Base-by-base conservation (phyloP, 2,329 filamentous ascomycete genomes). In the Diaporthe sp. region DNA sequence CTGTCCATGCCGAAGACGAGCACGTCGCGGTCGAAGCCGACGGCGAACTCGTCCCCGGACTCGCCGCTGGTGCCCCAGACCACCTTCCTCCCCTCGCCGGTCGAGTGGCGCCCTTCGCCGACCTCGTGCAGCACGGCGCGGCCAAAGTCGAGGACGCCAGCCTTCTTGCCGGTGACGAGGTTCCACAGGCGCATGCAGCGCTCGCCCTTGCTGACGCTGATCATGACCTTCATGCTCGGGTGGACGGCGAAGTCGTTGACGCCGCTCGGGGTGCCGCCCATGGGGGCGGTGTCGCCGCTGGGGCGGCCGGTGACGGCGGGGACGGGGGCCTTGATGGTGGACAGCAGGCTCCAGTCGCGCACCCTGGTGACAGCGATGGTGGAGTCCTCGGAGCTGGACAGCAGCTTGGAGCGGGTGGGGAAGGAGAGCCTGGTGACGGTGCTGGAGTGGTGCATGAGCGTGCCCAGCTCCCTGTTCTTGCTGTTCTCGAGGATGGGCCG, bases 181-280 rank as follows among this genome's bases (percentile, higher is more conserved):
- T 99, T 98, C 97, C 97, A 99, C 78, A 98, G 85, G 78, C 97
- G 89, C 94, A 99, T 97, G 81, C 93, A 95, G 78, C 92, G 92
- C 86, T 99, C 97, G 78, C 95, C 95, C 80, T 93, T 95, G 79
- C 95, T 94, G 12, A 98, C 95, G 80, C 92, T 97, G 76, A 99
- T 92, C 94, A 98, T 98, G 70, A 99, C 88, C 86, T 98, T 98
- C 90, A 98, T 95, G 83, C 94, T 97, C 0, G 97, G 96, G 83
- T 99, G 97, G 37, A 99, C 94, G 2, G 96, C 95, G 83, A 99
- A 98, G 83, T 96, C 94, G 83, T 98, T 98, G 79, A 98, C 92
- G 25, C 97, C 97, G n/a, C 93, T 91, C 0, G 96, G 96, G 37
- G 94, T 91, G 65, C 92, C 94, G 25, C 95, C 95, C 15, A 93